These are phyloP conservation scores for Bryoglossum gracile DNA, from an alignment of 495 filamentous ascomycete species.

Conservation along the genomic window DNA sequence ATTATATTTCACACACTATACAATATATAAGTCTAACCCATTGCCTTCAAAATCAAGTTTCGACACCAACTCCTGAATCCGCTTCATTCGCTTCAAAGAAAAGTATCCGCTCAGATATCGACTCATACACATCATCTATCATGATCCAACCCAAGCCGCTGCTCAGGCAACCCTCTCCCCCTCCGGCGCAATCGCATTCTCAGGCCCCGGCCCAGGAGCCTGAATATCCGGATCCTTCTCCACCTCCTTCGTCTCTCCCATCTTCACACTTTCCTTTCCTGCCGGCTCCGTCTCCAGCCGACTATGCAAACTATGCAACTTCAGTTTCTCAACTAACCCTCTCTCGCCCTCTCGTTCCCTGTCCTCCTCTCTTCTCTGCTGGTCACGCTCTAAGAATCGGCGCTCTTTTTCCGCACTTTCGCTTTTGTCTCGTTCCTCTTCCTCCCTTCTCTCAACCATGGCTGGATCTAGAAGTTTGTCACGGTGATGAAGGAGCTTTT, in stretches of 20 bases:
- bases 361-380: constrained; percentile 21
- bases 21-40: too few species aligned
- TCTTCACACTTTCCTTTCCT: too few species aligned
- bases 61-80: too few species aligned
- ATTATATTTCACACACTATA: too few species aligned
- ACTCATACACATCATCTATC: constrained; percentile 1
- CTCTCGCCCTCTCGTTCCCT: constrained; percentile 18
- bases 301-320: too few species aligned
- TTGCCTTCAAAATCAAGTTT: too few species aligned
- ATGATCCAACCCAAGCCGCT: background rate
- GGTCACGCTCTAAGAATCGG: constrained; percentile 16
- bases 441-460: constrained; percentile 20
- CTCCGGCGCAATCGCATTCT: constrained; percentile 24
- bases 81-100: too few species aligned
- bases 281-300: too few species aligned
- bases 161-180: constrained; percentile 13
- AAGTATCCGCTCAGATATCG: too few species aligned
- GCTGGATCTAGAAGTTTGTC: constrained; percentile 19
- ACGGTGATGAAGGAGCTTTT: constrained; percentile 19
- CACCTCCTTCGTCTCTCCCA: background rate
- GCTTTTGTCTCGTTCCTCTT: constrained; percentile 25
- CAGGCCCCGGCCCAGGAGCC: constrained; percentile 17
- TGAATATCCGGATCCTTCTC: constrained; percentile 11
- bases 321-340: constrained; percentile 10
- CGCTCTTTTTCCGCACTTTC: constrained; percentile 22